Evolutionary conservation across 2,329 filamentous ascomycete genomes (phyloP).

Genomic region (Verticillium alfalfae): DNA sequence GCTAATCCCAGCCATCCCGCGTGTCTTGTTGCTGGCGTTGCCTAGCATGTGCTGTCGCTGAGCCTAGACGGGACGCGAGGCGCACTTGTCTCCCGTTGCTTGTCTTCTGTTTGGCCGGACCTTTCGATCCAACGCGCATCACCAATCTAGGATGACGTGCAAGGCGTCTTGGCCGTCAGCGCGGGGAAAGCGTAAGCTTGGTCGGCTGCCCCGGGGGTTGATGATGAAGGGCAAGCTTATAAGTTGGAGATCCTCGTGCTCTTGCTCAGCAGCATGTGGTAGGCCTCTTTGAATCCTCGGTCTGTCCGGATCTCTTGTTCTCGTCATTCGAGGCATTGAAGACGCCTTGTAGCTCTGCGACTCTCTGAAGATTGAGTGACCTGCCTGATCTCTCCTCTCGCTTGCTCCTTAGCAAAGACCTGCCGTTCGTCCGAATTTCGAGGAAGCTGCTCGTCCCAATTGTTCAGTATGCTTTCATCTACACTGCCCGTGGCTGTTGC

Average conservation of each 20-base stretch:
- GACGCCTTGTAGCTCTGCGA: not conserved
- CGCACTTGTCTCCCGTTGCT: not conserved
- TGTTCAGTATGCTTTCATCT: not conserved
- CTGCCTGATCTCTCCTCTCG: not conserved
- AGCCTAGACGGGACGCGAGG: not conserved
- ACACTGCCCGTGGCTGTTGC: not conserved
- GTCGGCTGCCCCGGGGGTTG: not conserved
- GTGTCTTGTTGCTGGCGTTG: not conserved
- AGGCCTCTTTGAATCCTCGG: not conserved
- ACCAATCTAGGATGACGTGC: not conserved
- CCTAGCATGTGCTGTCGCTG: not conserved
- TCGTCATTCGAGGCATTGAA: not conserved
- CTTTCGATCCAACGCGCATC: not conserved
- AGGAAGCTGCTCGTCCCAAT: not conserved
- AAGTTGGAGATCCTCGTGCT: not conserved
- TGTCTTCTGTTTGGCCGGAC: not conserved
- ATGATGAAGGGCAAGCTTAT: not conserved
- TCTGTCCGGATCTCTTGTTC: not conserved
- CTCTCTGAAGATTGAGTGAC: not conserved
- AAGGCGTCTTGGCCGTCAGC: not conserved
- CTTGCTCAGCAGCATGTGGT: not conserved
- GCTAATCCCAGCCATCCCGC: not conserved
- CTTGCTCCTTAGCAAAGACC: not conserved
- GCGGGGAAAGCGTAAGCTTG: not conserved
- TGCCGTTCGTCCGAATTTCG: not conserved